A percentile compares a stretch with the other conserved stretches of the same genome.
These are phyloP conservation scores for Colletotrichum camelliae DNA, from an alignment of 2,329 filamentous ascomycete species.

Conservation along the genomic window DNA sequence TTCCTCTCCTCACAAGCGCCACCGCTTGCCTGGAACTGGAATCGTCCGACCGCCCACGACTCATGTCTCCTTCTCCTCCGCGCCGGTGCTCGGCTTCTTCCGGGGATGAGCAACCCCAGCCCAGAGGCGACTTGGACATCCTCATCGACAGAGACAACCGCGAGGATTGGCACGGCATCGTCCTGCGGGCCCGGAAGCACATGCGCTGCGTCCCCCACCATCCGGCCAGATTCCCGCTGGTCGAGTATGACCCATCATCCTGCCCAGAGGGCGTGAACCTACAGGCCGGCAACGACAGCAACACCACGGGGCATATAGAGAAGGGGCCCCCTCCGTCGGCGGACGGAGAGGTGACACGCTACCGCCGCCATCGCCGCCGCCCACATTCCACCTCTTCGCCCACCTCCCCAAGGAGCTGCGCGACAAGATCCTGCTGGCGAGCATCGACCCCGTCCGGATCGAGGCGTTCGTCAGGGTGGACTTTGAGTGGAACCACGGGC, in stretches of 20 bases:
- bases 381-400: neutral
- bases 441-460: neutral
- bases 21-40: neutral
- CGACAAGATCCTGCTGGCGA: neutral
- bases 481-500: neutral
- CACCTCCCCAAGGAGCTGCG: neutral
- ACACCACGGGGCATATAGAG: neutral
- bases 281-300: neutral
- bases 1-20: neutral
- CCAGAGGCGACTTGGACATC: neutral
- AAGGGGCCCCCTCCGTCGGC: neutral
- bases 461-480: neutral
- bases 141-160: neutral
- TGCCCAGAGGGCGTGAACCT: neutral
- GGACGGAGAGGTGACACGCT: neutral
- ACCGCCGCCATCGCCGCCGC: neutral
- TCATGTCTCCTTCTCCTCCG: neutral
- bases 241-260: neutral
- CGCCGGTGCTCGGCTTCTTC: neutral
- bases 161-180: neutral
- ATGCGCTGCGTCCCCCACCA: neutral
- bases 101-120: neutral
- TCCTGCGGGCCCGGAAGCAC: neutral
- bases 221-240: neutral
- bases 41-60: neutral